These are phyloP conservation scores for Podospora pseudocomata DNA, from an alignment of 495 filamentous ascomycete genomes.

Conservation along the genomic window DNA sequence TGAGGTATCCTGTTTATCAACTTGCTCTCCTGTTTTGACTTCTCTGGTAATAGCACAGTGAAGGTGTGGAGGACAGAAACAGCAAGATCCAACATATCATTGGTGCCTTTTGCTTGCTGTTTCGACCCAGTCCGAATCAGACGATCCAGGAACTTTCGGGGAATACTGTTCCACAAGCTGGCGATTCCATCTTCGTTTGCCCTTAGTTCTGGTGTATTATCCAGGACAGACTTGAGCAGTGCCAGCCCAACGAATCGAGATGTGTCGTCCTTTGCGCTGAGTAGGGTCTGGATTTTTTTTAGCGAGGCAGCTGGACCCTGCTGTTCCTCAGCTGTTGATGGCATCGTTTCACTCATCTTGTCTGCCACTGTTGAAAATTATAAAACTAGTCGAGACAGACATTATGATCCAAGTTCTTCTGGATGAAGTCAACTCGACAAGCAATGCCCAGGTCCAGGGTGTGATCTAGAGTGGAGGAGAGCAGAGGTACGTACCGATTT, in stretches of 20 bases:
- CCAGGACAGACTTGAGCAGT: constrained; percentile 56
- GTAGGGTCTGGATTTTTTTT: constrained; percentile 44
- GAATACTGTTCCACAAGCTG: constrained; percentile 52
- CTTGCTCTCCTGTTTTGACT: constrained; percentile 38
- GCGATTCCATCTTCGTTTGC: constrained; percentile 35
- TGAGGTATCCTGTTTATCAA: constrained; percentile 48
- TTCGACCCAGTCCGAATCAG: constrained; percentile 50
- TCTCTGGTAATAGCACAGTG: constrained; percentile 46
- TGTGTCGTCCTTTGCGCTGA: constrained; percentile 58
- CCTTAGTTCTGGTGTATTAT: constrained; percentile 48
- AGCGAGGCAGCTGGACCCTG: constrained; percentile 22
- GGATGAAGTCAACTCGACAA: neutral
- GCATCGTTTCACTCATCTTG: constrained; percentile 17
- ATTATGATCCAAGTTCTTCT: neutral
- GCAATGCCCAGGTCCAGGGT: neutral
- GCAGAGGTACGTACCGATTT: neutral
- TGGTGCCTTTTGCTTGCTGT: constrained; percentile 26
- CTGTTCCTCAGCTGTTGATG: constrained; percentile 2
- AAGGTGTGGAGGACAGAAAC: constrained; percentile 60
- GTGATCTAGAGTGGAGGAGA: neutral
- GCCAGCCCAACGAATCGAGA: constrained; percentile 64
- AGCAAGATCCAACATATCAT: constrained; percentile 58
- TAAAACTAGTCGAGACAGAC: neutral
- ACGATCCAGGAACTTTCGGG: constrained; percentile 57
- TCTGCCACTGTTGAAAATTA: neutral